Evolutionary conservation across 2,329 filamentous ascomycete genomes (phyloP).

Genomic region (Lachnellula occidentalis): DNA sequence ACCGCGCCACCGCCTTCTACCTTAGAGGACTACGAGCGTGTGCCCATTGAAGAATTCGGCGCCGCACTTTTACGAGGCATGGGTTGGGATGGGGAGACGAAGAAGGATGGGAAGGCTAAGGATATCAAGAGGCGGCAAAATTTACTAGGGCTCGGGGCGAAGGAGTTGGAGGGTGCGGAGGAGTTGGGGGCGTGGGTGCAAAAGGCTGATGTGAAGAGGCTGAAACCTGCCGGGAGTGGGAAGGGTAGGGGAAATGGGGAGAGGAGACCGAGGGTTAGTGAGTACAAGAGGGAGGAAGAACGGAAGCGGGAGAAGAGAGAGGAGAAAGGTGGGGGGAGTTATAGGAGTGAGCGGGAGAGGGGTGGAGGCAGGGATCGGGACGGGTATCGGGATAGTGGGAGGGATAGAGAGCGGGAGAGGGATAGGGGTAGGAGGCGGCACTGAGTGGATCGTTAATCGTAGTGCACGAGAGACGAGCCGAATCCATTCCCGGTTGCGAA

Average conservation of each 20-base stretch:
- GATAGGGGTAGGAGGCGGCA: slow-evolving; percentile 1
- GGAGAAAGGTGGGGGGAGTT: slow-evolving; percentile 21
- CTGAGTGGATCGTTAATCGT: background rate
- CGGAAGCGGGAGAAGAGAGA: slow-evolving; percentile 25
- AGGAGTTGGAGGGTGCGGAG: slow-evolving; percentile 64
- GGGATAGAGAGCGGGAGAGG: slow-evolving; percentile 17
- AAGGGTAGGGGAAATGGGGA: slow-evolving; percentile 42
- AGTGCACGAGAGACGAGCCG: background rate
- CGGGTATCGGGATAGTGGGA: slow-evolving; percentile 1
- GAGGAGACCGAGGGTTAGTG: slow-evolving; percentile 32
- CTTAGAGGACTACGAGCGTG: slow-evolving; percentile 77
- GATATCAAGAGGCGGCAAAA: slow-evolving; percentile 68
- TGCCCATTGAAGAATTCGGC: slow-evolving; percentile 93
- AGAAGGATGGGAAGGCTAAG: slow-evolving; percentile 54
- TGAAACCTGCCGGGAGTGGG: slow-evolving; percentile 34
- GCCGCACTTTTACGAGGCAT: slow-evolving; percentile 85
- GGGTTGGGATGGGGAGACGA: slow-evolving; percentile 76
- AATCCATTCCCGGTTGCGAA: background rate
- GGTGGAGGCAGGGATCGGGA: slow-evolving; percentile 21
- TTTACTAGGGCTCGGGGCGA: slow-evolving; percentile 82
- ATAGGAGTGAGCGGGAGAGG: slow-evolving; percentile 31
- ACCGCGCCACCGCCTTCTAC: slow-evolving; percentile 70
- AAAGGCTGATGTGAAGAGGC: slow-evolving; percentile 50
- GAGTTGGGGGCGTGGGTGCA: slow-evolving; percentile 80
- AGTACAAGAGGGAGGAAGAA: slow-evolving; percentile 27